phyloP scores from a whole-genome alignment of 2,329 filamentous ascomycete genomes.

The Diaporthe sp. region DNA sequence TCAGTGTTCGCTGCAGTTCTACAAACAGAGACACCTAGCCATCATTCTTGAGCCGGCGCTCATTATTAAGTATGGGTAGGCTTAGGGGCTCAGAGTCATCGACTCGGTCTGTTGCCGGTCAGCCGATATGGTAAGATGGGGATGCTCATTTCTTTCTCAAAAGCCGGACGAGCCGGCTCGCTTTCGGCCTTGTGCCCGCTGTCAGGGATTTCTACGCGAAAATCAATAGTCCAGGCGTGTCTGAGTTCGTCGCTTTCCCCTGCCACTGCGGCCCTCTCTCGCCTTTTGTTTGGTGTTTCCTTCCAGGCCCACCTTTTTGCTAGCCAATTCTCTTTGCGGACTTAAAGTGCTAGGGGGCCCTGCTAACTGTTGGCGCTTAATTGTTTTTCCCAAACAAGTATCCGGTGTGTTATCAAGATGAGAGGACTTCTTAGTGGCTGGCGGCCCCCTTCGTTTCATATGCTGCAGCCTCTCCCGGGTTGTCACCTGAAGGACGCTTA shows the following conservation, averaged over 20 bases:
- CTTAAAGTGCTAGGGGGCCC: not conserved
- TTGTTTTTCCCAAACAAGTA: constrained; percentile 6
- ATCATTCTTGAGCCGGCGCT: not conserved
- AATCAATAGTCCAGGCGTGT: not conserved
- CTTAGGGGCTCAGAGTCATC: not conserved
- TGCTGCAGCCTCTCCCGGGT: constrained; percentile 19
- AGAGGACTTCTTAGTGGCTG: constrained; percentile 16
- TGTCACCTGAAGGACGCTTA: constrained; percentile 23
- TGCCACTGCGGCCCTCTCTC: not conserved
- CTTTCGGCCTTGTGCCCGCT: not conserved
- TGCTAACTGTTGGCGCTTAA: constrained; percentile 9
- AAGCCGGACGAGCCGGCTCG: not conserved
- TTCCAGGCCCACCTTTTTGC: constrained; percentile 11
- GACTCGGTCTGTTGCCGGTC: not conserved
- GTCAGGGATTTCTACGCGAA: not conserved
- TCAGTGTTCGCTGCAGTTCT: not conserved
- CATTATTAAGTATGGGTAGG: not conserved
- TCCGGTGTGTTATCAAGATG: constrained; percentile 18
- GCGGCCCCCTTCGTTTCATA: constrained; percentile 11
- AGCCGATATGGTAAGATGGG: not conserved
- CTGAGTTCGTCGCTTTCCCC: not conserved
- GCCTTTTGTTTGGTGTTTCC: constrained; percentile 19
- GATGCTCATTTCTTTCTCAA: not conserved
- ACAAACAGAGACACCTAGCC: too few relatives aligned
- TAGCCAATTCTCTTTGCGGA: constrained; percentile 4